Conservation (phyloP, 2,329 filamentous ascomycete genomes). For the Tolypocladium cylindrosporum region DNA sequence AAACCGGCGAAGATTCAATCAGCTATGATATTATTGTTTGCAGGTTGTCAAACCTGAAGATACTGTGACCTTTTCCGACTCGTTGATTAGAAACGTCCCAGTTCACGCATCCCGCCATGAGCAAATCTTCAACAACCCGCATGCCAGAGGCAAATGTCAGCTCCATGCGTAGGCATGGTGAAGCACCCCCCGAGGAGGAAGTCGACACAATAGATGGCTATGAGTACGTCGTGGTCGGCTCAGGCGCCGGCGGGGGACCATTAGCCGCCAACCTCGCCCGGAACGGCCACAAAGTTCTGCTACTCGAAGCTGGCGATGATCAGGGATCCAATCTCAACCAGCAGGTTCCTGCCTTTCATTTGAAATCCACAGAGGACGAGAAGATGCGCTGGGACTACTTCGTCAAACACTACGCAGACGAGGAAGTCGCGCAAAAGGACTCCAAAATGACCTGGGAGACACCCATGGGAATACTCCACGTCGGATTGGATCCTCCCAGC, state of each 20-base stretch:
- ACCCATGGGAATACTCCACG: conserved; percentile 37
- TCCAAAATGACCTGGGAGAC: conserved; percentile 45
- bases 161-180: too few species aligned
- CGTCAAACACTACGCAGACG: conserved; percentile 45
- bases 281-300: conserved; percentile 48
- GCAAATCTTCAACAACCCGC: too few species aligned
- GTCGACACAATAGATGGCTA: conserved; percentile 22
- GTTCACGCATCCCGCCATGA: too few species aligned
- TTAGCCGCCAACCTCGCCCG: conserved; percentile 49
- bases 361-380: conserved; percentile 39
- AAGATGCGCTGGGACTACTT: conserved; percentile 49
- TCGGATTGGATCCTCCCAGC: conserved; percentile 39
- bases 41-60: too few species aligned
- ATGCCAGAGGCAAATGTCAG: too few species aligned
- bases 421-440: conserved; percentile 32
- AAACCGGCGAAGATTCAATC: too few species aligned
- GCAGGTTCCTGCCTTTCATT: conserved; percentile 40
- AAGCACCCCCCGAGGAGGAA: too few species aligned
- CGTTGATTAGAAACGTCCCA: too few species aligned
- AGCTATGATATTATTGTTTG: too few species aligned
- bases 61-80: too few species aligned
- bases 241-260: conserved; percentile 48
- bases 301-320: conserved; percentile 52
- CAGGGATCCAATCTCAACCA: conserved; percentile 35
- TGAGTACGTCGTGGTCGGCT: conserved; percentile 54